Base-by-base conservation (phyloP, 306 rosid genomes). In the Lathyrus sativus region DNA sequence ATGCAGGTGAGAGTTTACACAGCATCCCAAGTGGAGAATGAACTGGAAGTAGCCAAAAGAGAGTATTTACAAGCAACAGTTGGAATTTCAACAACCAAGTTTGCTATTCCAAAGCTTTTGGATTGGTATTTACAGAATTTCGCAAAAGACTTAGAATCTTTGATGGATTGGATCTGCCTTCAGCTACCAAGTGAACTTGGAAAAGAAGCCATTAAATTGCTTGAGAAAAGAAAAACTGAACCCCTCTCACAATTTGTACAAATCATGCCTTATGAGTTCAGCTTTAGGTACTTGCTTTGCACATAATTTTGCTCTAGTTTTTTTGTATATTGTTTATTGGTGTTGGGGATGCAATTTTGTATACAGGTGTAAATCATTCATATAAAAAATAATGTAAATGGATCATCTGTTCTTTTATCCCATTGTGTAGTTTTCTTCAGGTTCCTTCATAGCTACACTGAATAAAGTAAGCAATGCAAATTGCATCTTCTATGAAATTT, bases 91-190 rank as follows among this genome's bases (percentile, higher is more conserved):
- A 49, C 96, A 11, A 62, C 59, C 4, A 88, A 78, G 63, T 84
- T 93, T 75, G 77, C 83, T 44, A 78, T 93, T 44, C 99, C 99
- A 48, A 90, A 93, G 80, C 78, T 93, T 35, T 43, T 90, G 70
- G 89, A 90, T 78, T 90, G 99, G 99, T 86, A 93, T 81, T 75
- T 86, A 57, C 88, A 80, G 24, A 95, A 93, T 70, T 93, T 90
- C 42, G 97, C 96, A 39, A 90, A 93, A 80, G 97, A 93, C 76
- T 78, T 88, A 65, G 99, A 93, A 62, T 90, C 99, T 13, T 73
- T 93, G 74, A 77, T 93, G 60, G 97, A 93, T 55, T 93, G 99
- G 99, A 82, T 90, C 41, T 90, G 96, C 83, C 97, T 93, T 53
- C 96, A 90, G 50, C 75, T 93, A 73, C 99, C 99, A 43, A 81